Evolutionary conservation across 2,329 filamentous ascomycete genomes (phyloP).

Genomic region (Lojkania enalia): DNA sequence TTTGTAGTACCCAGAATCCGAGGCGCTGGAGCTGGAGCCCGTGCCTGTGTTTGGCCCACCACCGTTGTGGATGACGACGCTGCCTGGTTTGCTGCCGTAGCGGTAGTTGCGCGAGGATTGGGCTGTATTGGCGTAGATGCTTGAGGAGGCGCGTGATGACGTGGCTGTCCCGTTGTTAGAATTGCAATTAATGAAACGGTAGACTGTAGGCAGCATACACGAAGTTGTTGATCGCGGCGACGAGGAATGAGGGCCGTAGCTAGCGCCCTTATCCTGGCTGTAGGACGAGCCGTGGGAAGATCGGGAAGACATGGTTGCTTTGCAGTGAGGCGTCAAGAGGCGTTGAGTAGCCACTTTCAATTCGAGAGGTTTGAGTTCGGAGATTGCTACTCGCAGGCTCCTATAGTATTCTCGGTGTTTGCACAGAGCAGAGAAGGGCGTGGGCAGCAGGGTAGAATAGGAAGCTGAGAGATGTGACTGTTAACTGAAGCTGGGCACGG

Average conservation of each 20-base stretch:
- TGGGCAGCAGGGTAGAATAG: slow-evolving; percentile 6
- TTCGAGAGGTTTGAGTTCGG: slow-evolving; percentile 15
- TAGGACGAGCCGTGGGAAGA: slow-evolving; percentile 29
- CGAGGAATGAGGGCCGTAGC: slow-evolving; percentile 29
- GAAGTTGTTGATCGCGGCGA: slow-evolving; percentile 23
- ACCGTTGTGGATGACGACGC: slow-evolving; percentile 30
- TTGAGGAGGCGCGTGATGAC: slow-evolving; percentile 20
- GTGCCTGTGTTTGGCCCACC: slow-evolving; percentile 34
- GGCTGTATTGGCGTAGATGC: slow-evolving; percentile 29
- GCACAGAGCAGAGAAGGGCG: slow-evolving; percentile 14
- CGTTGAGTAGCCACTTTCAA: slow-evolving; percentile 13
- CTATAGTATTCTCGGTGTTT: slow-evolving; percentile 8
- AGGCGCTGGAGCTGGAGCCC: slow-evolving; percentile 32
- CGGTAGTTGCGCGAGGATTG: slow-evolving; percentile 26
- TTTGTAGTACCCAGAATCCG: slow-evolving; percentile 35
- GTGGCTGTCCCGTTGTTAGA: slow-evolving; percentile 18
- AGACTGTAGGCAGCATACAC: slow-evolving; percentile 21
- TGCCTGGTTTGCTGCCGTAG: slow-evolving; percentile 33
- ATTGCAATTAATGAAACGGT: background rate
- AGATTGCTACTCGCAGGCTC: slow-evolving; percentile 12
- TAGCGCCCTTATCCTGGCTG: slow-evolving; percentile 27
- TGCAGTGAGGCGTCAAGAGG: slow-evolving; percentile 19
- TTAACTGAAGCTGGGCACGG: slow-evolving; percentile 24
- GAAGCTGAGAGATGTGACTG: slow-evolving; percentile 13
- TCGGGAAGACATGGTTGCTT: slow-evolving; percentile 31